phyloP scores from a whole-genome alignment of 352 stramenopile genomes.

The Pythium oligandrum region DNA sequence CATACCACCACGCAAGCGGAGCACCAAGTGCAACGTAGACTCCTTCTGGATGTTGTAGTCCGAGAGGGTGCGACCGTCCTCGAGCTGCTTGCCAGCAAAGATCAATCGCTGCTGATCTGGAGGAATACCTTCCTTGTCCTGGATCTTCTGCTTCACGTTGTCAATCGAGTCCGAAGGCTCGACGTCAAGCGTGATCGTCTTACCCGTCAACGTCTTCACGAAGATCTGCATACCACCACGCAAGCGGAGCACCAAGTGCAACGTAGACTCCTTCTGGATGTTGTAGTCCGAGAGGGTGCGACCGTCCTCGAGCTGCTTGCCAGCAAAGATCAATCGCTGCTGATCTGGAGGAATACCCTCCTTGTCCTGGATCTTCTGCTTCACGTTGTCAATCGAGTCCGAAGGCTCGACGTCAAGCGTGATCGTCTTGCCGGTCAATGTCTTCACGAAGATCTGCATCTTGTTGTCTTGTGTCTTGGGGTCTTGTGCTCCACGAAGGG shows the following conservation, averaged over 20 bases:
- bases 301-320: slow-evolving; percentile 92
- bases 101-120: slow-evolving; percentile 95
- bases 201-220: slow-evolving; percentile 92
- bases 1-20: too few relatives aligned
- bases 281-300: slow-evolving; percentile 93
- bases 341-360: slow-evolving; percentile 93
- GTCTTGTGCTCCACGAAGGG: slow-evolving; percentile 15
- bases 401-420: slow-evolving; percentile 90
- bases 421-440: slow-evolving; percentile 90
- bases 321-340: slow-evolving; percentile 94
- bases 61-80: slow-evolving; percentile 91
- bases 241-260: slow-evolving; percentile 88
- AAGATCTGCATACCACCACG: slow-evolving; percentile 84
- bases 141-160: slow-evolving; percentile 95
- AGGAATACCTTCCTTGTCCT: too few relatives aligned
- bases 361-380: slow-evolving; percentile 94
- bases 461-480: slow-evolving; percentile 8
- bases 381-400: slow-evolving; percentile 95
- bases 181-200: slow-evolving; percentile 88
- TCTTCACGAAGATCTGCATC: slow-evolving; percentile 93
- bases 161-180: slow-evolving; percentile 90
- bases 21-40: too few relatives aligned
- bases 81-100: slow-evolving; percentile 95
- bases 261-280: slow-evolving; percentile 93
- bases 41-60: slow-evolving; percentile 96